Evolutionary conservation across 352 stramenopile species (phyloP).

Genomic region (Thraustotheca clavata): DNA sequence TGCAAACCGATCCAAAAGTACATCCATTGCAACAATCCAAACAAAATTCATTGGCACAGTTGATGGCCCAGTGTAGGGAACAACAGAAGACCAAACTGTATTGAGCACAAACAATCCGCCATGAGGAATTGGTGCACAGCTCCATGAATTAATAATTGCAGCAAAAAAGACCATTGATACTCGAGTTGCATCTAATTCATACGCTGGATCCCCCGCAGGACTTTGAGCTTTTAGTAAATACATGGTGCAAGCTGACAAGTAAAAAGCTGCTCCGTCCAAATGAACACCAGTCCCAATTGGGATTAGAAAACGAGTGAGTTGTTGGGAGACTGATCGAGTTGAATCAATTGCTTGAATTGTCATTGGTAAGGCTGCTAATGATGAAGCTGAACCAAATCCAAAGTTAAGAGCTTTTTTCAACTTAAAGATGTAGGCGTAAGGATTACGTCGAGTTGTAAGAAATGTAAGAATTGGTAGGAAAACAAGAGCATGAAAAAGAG

Average conservation of each 20-base stretch:
- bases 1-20: slow-evolving; percentile 59
- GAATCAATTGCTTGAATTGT: slow-evolving; percentile 53
- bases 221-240: neutral
- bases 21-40: slow-evolving; percentile 53
- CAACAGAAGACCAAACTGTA: neutral
- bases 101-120: neutral
- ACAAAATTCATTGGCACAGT: neutral
- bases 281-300: slow-evolving; percentile 54
- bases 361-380: slow-evolving; percentile 54
- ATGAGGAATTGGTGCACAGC: slow-evolving; percentile 1
- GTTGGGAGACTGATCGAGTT: slow-evolving; percentile 41
- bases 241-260: slow-evolving; percentile 30
- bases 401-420: slow-evolving; percentile 20
- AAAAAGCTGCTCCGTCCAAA: slow-evolving; percentile 71
- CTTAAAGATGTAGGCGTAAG: slow-evolving; percentile 65
- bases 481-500: slow-evolving; percentile 55
- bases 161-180: slow-evolving; percentile 1
- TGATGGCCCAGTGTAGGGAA: neutral
- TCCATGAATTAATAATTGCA: slow-evolving; percentile 10
- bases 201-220: neutral
- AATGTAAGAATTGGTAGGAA: slow-evolving; percentile 50
- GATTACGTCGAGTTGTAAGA: slow-evolving; percentile 51
- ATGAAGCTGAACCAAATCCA: slow-evolving; percentile 53
- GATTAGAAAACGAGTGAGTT: slow-evolving; percentile 66
- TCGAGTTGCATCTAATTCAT: neutral